phyloP scores from a whole-genome alignment of 768 basidiomycete genomes.

The Harrya chromipes region DNA sequence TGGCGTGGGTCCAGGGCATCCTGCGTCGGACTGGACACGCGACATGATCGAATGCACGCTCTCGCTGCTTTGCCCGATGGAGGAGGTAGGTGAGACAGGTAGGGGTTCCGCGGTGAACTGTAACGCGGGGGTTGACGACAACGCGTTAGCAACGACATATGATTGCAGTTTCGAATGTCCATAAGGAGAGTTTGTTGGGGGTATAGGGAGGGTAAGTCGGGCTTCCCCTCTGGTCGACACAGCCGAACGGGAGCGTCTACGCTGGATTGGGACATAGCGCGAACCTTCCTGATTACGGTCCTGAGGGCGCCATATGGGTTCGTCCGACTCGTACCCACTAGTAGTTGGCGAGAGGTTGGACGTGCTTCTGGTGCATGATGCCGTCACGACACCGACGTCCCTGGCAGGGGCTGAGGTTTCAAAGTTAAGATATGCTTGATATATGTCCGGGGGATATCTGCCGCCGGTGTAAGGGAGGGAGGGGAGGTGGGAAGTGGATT shows the following conservation, averaged over 20 bases:
- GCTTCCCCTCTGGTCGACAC: conserved; percentile 33
- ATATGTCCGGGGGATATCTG: conserved; percentile 33
- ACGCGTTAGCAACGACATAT: conserved; percentile 19
- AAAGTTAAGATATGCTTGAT: conserved; percentile 22
- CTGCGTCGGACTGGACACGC: conserved; percentile 19
- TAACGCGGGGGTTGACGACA: conserved; percentile 26
- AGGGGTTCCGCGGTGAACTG: conserved; percentile 26
- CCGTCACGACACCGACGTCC: conserved; percentile 11
- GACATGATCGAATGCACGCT: conserved; percentile 24
- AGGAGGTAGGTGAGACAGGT: conserved; percentile 25
- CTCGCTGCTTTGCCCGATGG: conserved; percentile 25
- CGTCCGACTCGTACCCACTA: conserved; percentile 11
- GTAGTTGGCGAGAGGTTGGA: conserved; percentile 15
- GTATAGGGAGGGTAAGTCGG: conserved; percentile 20
- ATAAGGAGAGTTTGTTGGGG: conserved; percentile 31
- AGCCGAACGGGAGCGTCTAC: conserved; percentile 33
- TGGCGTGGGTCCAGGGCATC: conserved; percentile 14
- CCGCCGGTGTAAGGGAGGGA: conserved; percentile 31
- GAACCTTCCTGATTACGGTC: conserved; percentile 7
- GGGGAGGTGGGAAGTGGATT: conserved; percentile 31
- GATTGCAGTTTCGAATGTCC: conserved; percentile 30
- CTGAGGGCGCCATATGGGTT: conserved; percentile 8
- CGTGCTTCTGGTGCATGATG: conserved; percentile 23
- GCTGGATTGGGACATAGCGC: conserved; percentile 25
- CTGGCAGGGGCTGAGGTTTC: conserved; percentile 13